Evolutionary conservation across 2,329 filamentous ascomycete genomes (phyloP), one percentile per base, ranked within the genome.

Genomic region (Torrubiella hemipterigena): DNA sequence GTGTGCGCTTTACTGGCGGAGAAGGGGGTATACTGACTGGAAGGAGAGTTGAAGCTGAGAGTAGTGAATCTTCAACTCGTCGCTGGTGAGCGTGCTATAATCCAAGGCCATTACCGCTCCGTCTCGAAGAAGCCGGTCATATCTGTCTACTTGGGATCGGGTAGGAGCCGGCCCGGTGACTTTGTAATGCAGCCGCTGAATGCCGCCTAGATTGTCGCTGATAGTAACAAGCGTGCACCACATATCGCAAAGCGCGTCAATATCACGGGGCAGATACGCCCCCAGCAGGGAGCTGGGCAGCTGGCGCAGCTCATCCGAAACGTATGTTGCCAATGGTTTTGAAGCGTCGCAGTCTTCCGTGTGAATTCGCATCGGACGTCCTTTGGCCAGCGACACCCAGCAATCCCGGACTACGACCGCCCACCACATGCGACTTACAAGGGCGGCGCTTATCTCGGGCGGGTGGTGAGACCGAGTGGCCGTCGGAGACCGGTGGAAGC

Each of bases 321-420:
- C n/a, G n/a, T n/a, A n/a, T n/a, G n/a, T n/a, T n/a, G n/a, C n/a
- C n/a, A n/a, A n/a, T n/a, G 32, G 32, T n/a, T n/a, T 30, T 8
- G 19, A 5, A 7, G 27, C 14, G 20, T 34, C 32, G n/a, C 27
- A 27, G 27, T 27, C 12, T 8, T 34, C 32, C 16, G 10, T 34
- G 27, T 27, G 32, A 14, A 34, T 26, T 6, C 32, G 32, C 32
- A 34, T 34, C 9, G 32, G 27, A 13, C 32, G 26, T 8, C 32
- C 32, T 16, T 34, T 34, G 3, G 32, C 32, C 11, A 26, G 22
- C 12, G 32, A 25, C 19, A 34, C 27, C 32, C 32, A 34, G 7
- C 32, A 21, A 25, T 34, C 32, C 9, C 32, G 16, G 6, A 34
- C 21, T 13, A 34, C 11, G 3, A 29, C n/a, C 4, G 32, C 27